Evolutionary conservation across 208 protist species (phyloP).

Genomic region (Leishmania gerbilli): DNA sequence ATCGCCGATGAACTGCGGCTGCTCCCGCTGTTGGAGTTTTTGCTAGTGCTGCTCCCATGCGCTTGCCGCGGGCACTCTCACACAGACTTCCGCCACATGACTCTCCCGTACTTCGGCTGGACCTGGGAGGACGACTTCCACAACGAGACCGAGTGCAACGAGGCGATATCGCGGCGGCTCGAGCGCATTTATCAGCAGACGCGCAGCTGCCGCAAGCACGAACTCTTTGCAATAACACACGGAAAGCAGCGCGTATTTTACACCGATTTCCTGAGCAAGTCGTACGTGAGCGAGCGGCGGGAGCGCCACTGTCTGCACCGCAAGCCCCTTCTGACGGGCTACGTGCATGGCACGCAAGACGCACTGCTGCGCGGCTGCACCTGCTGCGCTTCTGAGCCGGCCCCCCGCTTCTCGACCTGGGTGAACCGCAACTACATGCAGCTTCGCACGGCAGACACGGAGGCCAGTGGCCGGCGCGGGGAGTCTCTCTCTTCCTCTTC

Average conservation of each 20-base stretch:
- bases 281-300: conserved; percentile 28
- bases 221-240: conserved; percentile 21
- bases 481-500: too few relatives aligned
- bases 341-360: conserved; percentile 33
- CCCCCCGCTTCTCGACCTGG: conserved; percentile 34
- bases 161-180: conserved; percentile 42
- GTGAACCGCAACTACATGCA: conserved; percentile 28
- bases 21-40: conserved; percentile 69
- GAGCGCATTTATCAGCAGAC: conserved; percentile 70
- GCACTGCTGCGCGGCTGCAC: conserved; percentile 24
- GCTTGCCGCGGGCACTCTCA: conserved; percentile 29
- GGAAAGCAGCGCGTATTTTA: conserved; percentile 35
- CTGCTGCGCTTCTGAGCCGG: conserved; percentile 25
- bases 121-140: conserved; percentile 89
- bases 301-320: conserved; percentile 32
- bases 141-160: conserved; percentile 66
- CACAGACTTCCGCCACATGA: conserved; percentile 57
- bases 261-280: conserved; percentile 31
- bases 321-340: conserved; percentile 24
- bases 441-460: conserved; percentile 20
- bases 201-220: conserved; percentile 26
- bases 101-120: conserved; percentile 67
- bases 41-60: conserved; percentile 62
- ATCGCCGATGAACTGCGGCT: conserved; percentile 63
- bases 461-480: background rate